These are phyloP conservation scores for Arachnomyces sp. DNA, from an alignment of 2,329 filamentous ascomycete genomes.

Conservation along the genomic window DNA sequence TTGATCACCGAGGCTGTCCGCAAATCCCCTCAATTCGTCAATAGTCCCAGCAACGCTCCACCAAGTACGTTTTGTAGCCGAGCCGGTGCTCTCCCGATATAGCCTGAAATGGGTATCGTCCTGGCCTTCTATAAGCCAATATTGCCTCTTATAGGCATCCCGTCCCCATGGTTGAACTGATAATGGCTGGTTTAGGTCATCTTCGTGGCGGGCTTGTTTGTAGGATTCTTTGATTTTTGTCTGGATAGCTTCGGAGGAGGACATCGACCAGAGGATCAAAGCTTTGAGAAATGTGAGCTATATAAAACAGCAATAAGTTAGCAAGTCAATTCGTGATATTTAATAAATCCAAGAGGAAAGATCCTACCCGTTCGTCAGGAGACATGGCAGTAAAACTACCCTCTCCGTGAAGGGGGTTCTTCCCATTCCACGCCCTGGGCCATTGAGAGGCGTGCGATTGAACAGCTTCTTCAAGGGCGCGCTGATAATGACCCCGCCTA, in stretches of 20 bases:
- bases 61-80: conserved; percentile 71
- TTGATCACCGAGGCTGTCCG: conserved; percentile 69
- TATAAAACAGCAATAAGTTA: background rate
- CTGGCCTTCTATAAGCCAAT: conserved; percentile 86
- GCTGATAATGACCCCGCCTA: conserved; percentile 84
- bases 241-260: conserved; percentile 77
- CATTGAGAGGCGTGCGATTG: conserved; percentile 79
- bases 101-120: conserved; percentile 92
- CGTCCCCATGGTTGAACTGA: conserved; percentile 86
- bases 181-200: conserved; percentile 72
- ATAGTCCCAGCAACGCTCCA: conserved; percentile 87
- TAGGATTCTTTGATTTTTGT: conserved; percentile 77
- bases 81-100: conserved; percentile 79
- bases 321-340: conserved; percentile 5
- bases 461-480: conserved; percentile 89
- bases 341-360: background rate
- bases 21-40: conserved; percentile 68
- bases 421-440: conserved; percentile 71
- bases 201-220: conserved; percentile 74
- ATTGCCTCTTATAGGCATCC: conserved; percentile 83
- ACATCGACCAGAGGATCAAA: conserved; percentile 78
- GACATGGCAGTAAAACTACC: conserved; percentile 75
- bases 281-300: conserved; percentile 77
- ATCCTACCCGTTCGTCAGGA: conserved; percentile 66
- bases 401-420: conserved; percentile 73